phyloP scores from a whole-genome alignment of 257 asterid genomes.

The Solanum chilense region DNA sequence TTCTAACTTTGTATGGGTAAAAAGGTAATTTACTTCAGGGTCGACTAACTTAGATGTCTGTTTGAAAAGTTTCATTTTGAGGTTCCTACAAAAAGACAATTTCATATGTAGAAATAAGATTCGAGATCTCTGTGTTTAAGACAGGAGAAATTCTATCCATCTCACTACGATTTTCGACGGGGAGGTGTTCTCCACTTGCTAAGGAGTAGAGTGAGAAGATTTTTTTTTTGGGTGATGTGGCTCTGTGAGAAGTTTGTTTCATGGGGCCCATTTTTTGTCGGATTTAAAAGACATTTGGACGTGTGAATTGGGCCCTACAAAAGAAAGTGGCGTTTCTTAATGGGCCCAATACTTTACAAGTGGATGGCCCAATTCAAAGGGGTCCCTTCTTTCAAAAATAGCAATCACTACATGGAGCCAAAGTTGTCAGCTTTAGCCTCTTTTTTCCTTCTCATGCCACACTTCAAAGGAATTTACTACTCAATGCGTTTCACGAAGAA shows the following conservation, averaged over 20 bases:
- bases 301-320: background rate
- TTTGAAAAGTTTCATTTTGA: background rate
- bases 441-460: background rate
- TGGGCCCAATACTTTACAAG: conserved; percentile 9
- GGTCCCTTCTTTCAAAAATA: background rate
- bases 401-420: conserved; percentile 4
- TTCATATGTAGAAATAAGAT: background rate
- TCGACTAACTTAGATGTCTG: background rate
- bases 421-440: conserved; percentile 3
- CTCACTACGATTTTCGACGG: background rate
- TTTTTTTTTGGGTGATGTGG: background rate
- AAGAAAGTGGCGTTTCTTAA: background rate
- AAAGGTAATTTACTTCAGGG: too few relatives aligned
- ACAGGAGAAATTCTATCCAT: background rate
- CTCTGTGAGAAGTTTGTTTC: conserved; percentile 2
- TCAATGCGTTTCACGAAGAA: too few relatives aligned
- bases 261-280: background rate
- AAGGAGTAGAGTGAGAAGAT: background rate
- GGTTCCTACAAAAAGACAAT: fast-evolving
- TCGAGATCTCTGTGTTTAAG: fast-evolving
- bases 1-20: too few relatives aligned
- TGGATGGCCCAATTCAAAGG: conserved; percentile 4
- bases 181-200: background rate
- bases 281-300: background rate
- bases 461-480: background rate